phyloP scores from a whole-genome alignment of 495 filamentous ascomycete genomes.

The Copromyces sp. region DNA sequence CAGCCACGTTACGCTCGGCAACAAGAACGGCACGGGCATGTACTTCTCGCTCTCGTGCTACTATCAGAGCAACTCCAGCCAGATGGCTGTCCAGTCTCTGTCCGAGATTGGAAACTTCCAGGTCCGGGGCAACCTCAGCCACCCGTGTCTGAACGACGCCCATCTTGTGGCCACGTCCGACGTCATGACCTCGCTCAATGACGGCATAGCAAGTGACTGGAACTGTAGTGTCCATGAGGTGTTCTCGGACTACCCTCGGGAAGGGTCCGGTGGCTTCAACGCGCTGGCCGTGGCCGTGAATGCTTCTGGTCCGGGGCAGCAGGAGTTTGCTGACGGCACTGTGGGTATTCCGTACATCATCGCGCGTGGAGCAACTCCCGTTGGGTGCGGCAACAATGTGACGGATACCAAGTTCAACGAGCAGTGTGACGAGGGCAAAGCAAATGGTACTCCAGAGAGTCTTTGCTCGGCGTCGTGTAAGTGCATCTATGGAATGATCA shows the following conservation, averaged over 20 bases:
- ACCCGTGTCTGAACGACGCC: conserved; percentile 33
- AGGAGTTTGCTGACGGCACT: conserved; percentile 31
- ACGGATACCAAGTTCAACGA: conserved; percentile 29
- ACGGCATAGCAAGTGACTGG: conserved; percentile 35
- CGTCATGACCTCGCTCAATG: conserved; percentile 31
- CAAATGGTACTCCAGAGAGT: conserved; percentile 28
- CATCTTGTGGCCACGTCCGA: conserved; percentile 35
- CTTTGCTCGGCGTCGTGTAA: conserved; percentile 35
- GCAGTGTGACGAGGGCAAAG: conserved; percentile 36
- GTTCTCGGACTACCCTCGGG: conserved; percentile 33
- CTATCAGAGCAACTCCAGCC: conserved; percentile 13
- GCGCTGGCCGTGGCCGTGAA: conserved; percentile 38
- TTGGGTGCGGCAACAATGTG: conserved; percentile 38
- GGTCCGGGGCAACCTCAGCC: conserved; percentile 29
- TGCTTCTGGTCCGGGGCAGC: conserved; percentile 26
- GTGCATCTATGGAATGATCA: conserved; percentile 19
- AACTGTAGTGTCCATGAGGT: conserved; percentile 40
- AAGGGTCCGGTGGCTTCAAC: conserved; percentile 31
- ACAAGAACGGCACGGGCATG: conserved; percentile 19
- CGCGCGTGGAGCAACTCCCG: conserved; percentile 36
- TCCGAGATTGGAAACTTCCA: conserved; percentile 36
- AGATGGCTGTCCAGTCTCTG: conserved; percentile 28
- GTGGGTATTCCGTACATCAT: conserved; percentile 41
- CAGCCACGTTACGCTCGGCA: conserved; percentile 13
- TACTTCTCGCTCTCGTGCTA: conserved; percentile 26